These are phyloP conservation scores for Fusarium avenaceum DNA, from an alignment of 2,329 filamentous ascomycete species.

Conservation along the genomic window DNA sequence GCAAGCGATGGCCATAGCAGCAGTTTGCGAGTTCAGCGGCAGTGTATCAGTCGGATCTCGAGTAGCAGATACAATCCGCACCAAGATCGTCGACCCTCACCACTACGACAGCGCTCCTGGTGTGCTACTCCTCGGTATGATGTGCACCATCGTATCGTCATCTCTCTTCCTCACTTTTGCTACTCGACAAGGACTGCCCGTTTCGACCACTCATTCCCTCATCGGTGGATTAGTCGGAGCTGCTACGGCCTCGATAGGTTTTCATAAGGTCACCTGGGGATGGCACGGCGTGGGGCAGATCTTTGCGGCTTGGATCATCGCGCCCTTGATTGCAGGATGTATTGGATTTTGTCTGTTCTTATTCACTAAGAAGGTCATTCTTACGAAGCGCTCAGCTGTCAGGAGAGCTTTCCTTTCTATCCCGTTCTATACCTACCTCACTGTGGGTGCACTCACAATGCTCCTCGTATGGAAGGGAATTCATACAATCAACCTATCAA, in stretches of 20 bases:
- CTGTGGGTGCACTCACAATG: conserved; percentile 57
- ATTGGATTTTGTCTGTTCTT: conserved; percentile 53
- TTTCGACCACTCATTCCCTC: conserved; percentile 68
- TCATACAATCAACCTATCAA: conserved; percentile 43
- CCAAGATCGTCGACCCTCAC: conserved; percentile 63
- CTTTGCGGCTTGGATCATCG: conserved; percentile 56
- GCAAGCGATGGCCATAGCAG: conserved; percentile 70
- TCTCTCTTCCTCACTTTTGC: conserved; percentile 67
- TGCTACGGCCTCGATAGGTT: conserved; percentile 55
- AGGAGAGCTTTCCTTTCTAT: conserved; percentile 54
- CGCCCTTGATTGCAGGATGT: conserved; percentile 53
- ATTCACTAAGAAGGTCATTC: conserved; percentile 52
- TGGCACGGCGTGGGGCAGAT: conserved; percentile 56
- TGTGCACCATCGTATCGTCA: conserved; percentile 65
- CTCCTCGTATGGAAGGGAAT: conserved; percentile 66
- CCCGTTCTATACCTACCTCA: conserved; percentile 57
- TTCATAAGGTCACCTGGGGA: conserved; percentile 55
- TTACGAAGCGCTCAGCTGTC: conserved; percentile 50
- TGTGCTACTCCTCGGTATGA: conserved; percentile 68
- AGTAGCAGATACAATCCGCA: conserved; percentile 71
- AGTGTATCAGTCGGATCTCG: conserved; percentile 71
- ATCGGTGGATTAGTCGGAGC: conserved; percentile 59
- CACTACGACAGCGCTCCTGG: conserved; percentile 67
- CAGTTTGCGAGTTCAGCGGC: conserved; percentile 72
- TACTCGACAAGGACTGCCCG: conserved; percentile 64